A percentile compares a stretch with the other conserved stretches of the same genome.
Evolutionary conservation across 2,329 filamentous ascomycete genomes (phyloP).

Genomic region (Fragosphaeria purpurea): DNA sequence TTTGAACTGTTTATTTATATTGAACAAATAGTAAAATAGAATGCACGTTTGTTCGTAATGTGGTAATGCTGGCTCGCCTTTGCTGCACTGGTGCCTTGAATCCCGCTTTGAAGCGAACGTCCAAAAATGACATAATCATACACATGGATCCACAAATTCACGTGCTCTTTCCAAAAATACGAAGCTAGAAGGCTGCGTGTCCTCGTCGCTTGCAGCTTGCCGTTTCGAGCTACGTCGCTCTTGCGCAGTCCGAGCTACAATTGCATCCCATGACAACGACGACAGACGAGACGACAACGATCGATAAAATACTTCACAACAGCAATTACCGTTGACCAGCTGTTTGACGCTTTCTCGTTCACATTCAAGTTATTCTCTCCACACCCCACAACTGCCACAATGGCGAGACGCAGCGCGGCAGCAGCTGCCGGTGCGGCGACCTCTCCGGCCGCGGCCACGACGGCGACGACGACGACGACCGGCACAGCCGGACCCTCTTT

Average conservation of each 20-base stretch:
- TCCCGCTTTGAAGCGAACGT: too few species aligned
- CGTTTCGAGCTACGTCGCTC: too few species aligned
- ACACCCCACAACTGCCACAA: neutral
- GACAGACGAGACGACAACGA: neutral
- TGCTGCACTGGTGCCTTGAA: too few species aligned
- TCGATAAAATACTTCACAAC: too few species aligned
- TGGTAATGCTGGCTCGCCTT: too few species aligned
- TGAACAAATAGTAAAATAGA: too few species aligned
- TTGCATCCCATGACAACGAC: neutral
- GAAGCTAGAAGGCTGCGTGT: conserved; percentile 13
- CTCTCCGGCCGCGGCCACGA: neutral
- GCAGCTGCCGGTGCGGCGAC: conserved; percentile 1
- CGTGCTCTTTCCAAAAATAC: neutral
- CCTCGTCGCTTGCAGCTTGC: conserved; percentile 5
- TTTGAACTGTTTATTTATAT: too few species aligned
- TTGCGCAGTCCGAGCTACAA: neutral
- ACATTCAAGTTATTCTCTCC: neutral
- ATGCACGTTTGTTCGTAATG: too few species aligned
- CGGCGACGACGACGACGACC: conserved; percentile 1
- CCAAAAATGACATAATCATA: conserved; percentile 4
- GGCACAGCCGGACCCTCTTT: neutral
- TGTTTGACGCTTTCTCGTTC: too few species aligned
- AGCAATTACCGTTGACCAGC: too few species aligned
- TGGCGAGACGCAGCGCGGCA: conserved; percentile 7
- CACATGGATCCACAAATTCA: conserved; percentile 4